Evolutionary conservation across 2,329 filamentous ascomycete genomes (phyloP).

Genomic region (Fusarium chuoi): DNA sequence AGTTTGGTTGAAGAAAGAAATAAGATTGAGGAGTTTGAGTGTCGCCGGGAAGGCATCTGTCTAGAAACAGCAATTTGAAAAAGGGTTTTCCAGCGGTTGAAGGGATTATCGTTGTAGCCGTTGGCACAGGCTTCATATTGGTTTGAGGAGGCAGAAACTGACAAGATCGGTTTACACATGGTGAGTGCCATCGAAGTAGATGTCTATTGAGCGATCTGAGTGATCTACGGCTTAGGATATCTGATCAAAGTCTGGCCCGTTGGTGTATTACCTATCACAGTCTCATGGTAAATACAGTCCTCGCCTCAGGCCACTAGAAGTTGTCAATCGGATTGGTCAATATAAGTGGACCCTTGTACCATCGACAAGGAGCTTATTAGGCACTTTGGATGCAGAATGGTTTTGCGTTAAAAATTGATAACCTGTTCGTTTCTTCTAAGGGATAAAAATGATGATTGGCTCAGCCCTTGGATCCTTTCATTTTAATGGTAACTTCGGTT

Average conservation of each 20-base stretch:
- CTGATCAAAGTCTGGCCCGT: not conserved
- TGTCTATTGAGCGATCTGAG: not conserved
- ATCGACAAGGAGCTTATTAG: not conserved
- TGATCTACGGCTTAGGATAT: not conserved
- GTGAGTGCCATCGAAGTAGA: not conserved
- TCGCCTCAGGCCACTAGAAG: not conserved
- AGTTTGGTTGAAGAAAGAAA: not conserved
- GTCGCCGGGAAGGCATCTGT: not conserved
- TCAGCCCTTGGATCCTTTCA: not conserved
- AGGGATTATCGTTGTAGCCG: not conserved
- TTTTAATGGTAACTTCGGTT: not conserved
- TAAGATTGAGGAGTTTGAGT: not conserved
- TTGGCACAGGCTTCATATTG: not conserved
- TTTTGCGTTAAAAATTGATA: not conserved
- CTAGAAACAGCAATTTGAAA: not conserved
- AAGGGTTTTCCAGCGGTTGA: not conserved
- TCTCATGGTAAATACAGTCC: not conserved
- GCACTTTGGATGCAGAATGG: not conserved
- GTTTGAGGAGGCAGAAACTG: not conserved
- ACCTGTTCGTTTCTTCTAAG: not conserved
- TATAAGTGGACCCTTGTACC: not conserved
- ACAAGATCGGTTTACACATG: not conserved
- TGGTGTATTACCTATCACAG: not conserved
- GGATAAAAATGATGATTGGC: not conserved
- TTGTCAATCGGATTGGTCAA: not conserved